These are phyloP conservation scores for Ophiocytium majus DNA, from an alignment of 352 stramenopile genomes.

Conservation along the genomic window DNA sequence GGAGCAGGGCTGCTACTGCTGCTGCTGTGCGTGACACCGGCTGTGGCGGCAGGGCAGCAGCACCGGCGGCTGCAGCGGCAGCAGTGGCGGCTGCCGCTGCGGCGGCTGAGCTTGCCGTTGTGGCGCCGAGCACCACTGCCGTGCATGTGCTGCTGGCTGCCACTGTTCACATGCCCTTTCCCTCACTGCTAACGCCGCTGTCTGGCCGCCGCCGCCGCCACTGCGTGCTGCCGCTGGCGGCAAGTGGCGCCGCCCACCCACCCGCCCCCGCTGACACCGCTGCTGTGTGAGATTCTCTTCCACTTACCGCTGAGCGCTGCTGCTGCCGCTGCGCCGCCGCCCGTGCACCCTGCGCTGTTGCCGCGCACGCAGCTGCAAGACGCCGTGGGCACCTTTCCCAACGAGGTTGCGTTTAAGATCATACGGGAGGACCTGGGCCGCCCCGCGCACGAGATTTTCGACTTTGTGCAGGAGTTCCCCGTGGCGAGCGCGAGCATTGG, in stretches of 20 bases:
- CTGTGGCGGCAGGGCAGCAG: too few relatives aligned
- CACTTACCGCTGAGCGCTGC: not conserved
- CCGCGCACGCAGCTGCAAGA: conserved; percentile 55
- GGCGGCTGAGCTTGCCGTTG: too few relatives aligned
- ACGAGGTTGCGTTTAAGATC: conserved; percentile 70
- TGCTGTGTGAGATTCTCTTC: conserved; percentile 20
- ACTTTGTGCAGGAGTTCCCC: conserved; percentile 56
- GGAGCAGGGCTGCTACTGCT: too few relatives aligned
- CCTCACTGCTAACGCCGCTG: not conserved
- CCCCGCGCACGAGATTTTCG: conserved; percentile 53
- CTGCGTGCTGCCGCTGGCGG: not conserved
- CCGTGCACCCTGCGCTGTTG: not conserved
- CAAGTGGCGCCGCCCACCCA: not conserved
- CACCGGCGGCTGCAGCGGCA: too few relatives aligned
- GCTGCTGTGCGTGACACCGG: too few relatives aligned
- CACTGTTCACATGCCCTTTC: too few relatives aligned
- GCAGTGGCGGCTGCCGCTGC: too few relatives aligned
- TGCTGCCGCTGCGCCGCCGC: not conserved
- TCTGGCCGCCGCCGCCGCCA: not conserved
- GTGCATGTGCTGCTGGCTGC: too few relatives aligned
- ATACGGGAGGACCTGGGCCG: conserved; percentile 66
- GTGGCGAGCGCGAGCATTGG: conserved; percentile 67
- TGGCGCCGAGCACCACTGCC: too few relatives aligned
- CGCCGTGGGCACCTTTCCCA: conserved; percentile 70
- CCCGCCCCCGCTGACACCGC: not conserved